phyloP scores from a whole-genome alignment of 169 alveolate species.

The Eimeria acervulina region DNA sequence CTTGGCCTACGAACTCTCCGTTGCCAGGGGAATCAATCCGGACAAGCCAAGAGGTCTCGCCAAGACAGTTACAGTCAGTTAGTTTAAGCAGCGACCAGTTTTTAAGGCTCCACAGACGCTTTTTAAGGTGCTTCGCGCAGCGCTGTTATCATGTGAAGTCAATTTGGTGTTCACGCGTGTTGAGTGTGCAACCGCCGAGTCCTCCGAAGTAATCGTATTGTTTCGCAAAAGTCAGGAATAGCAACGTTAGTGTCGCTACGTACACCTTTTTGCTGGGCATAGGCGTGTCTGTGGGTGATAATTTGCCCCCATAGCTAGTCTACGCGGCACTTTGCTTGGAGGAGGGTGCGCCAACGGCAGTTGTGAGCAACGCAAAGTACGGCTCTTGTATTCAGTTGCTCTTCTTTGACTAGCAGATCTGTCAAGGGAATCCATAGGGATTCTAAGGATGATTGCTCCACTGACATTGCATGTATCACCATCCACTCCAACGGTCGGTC shows the following conservation, averaged over 20 bases:
- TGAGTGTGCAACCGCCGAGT: neutral
- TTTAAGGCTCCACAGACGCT: slow-evolving; percentile 13
- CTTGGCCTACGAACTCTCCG: slow-evolving; percentile 84
- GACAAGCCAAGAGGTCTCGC: slow-evolving; percentile 91
- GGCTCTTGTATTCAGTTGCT: neutral
- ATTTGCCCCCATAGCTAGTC: neutral
- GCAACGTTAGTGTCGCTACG: neutral
- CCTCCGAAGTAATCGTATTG: neutral
- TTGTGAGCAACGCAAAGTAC: neutral
- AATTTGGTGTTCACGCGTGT: neutral
- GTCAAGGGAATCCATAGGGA: neutral
- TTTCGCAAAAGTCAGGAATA: neutral
- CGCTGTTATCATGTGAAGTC: neutral
- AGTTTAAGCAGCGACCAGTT: slow-evolving; percentile 19
- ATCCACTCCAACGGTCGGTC: neutral
- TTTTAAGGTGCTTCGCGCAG: neutral
- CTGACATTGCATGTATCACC: neutral
- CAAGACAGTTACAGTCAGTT: slow-evolving; percentile 88
- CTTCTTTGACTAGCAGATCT: neutral
- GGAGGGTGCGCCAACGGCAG: neutral
- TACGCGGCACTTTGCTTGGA: neutral
- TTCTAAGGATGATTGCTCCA: neutral
- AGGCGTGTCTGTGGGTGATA: neutral
- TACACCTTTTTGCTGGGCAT: neutral
- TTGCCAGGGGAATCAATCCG: slow-evolving; percentile 88